Base-by-base conservation (phyloP, 1,284 basidiomycete species). In the Coniferiporia sulphurascens region DNA sequence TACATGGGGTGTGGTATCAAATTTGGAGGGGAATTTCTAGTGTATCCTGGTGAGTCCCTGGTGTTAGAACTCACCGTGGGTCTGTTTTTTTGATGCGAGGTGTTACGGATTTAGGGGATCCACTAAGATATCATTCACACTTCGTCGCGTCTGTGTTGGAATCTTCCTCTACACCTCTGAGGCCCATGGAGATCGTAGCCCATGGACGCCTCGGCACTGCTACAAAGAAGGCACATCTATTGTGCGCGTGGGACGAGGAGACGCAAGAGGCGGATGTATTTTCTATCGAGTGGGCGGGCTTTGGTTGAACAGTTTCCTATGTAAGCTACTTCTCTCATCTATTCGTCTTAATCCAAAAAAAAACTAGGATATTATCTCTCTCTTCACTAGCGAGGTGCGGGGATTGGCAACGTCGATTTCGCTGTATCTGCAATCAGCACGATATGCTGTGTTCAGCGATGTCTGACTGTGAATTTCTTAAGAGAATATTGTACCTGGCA, bases 141-240 rank as follows among this genome's bases (percentile, higher is more conserved):
- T 99, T 98, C 69, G 89, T 91, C 10, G 90, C 89, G 8, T 86
- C 91, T 13, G 89, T 96, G 5, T 73, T 93, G 22, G 80, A 87
- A 34, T 84, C 87, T 0, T 82, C 84, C 1, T 70, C 76, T 7
- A 73, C 84, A 9, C 68, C 78, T 0, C 77, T 98, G 56, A 78
- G 81, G 44, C 94, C 95, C 1, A 90, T 95, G 82, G 93, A 97
- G 69, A 82, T 99, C 46, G 89, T 99, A 17, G 95, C 96, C 0
- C 95, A 94, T 70, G 97, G 97, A 4, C 82, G 97, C 35, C 74
- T 99, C 45, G 97, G 96, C 0, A 99, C 97, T 0, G 96, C 93
- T 0, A 98, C 97, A 3, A 99, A 98, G 72, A 99, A 99, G 74
- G 87, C 94, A 0, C 95, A 98, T 70, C 73, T 99, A 34, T 71